A percentile compares a stretch with the other conserved stretches of the same genome.
These are phyloP conservation scores for Pestalotiopsis sp. DNA, from an alignment of 2,329 filamentous ascomycete species.

Conservation along the genomic window DNA sequence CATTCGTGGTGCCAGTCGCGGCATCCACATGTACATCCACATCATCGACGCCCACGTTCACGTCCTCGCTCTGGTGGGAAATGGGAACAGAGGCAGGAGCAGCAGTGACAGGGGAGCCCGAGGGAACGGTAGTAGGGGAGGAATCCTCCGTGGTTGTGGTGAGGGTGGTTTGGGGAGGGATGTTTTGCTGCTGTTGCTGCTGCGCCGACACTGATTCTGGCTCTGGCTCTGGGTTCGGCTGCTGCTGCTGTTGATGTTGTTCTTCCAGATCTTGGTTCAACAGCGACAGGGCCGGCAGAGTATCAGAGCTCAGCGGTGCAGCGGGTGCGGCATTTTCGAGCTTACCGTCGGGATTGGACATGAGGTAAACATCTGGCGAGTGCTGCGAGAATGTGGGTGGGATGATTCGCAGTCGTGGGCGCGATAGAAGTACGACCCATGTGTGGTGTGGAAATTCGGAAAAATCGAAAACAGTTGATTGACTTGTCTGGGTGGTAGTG, in stretches of 20 bases:
- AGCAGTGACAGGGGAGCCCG: not conserved
- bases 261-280: not conserved
- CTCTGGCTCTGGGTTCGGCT: slow-evolving; percentile 7
- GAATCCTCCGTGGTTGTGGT: not conserved
- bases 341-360: slow-evolving; percentile 55
- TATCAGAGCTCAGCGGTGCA: slow-evolving; percentile 42
- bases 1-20: slow-evolving; percentile 27
- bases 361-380: slow-evolving; percentile 59
- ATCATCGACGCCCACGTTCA: slow-evolving; percentile 8
- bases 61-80: not conserved
- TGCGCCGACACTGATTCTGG: slow-evolving; percentile 7
- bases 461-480: not conserved
- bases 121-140: not conserved
- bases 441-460: slow-evolving; percentile 10
- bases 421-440: slow-evolving; percentile 6
- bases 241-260: slow-evolving; percentile 11
- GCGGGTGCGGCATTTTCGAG: slow-evolving; percentile 58
- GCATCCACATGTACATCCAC: slow-evolving; percentile 11
- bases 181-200: not conserved
- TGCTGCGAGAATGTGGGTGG: slow-evolving; percentile 28
- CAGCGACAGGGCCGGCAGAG: slow-evolving; percentile 14
- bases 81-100: not conserved
- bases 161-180: not conserved
- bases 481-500: not conserved
- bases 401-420: slow-evolving; percentile 24